A percentile compares a stretch with the other conserved stretches of the same genome.
Conservation (phyloP, 1,284 basidiomycete genomes). For the Puccinia coronata region DNA sequence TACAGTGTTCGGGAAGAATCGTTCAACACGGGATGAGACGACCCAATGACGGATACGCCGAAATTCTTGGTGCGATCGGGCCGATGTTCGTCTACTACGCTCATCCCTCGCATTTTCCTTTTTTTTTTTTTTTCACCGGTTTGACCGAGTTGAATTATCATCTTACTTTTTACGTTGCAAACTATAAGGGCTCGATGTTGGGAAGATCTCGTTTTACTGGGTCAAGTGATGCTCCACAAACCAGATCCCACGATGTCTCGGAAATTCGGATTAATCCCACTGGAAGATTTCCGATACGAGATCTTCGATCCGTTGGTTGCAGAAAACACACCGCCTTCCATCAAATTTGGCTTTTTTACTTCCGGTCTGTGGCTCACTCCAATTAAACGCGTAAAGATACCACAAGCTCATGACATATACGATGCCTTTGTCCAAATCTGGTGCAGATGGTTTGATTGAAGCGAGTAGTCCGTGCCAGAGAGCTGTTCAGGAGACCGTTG, state of each 20-base stretch:
- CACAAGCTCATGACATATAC: background rate
- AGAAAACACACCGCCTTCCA: constrained; percentile 61
- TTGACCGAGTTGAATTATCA: background rate
- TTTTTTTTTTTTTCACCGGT: background rate
- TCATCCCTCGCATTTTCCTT: too few species aligned
- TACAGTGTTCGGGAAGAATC: constrained; percentile 36
- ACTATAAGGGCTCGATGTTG: constrained; percentile 66
- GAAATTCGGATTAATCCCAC: constrained; percentile 42
- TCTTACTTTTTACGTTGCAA: background rate
- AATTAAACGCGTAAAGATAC: constrained; percentile 5
- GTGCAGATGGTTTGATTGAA: constrained; percentile 67
- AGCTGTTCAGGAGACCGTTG: constrained; percentile 73
- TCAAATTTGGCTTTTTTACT: constrained; percentile 73
- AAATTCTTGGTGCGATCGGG: constrained; percentile 66
- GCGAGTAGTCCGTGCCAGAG: constrained; percentile 76
- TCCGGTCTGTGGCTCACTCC: constrained; percentile 56
- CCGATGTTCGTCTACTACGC: constrained; percentile 63
- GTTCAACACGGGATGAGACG: constrained; percentile 9
- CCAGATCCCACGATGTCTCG: constrained; percentile 57
- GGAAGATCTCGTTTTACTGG: constrained; percentile 68
- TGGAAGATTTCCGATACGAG: constrained; percentile 14
- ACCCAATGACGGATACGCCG: constrained; percentile 69
- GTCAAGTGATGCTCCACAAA: constrained; percentile 65
- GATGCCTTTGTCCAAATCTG: constrained; percentile 44
- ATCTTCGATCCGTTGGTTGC: constrained; percentile 22